These are phyloP conservation scores for Serendipita sp. DNA, from an alignment of 768 basidiomycete genomes.

Conservation along the genomic window DNA sequence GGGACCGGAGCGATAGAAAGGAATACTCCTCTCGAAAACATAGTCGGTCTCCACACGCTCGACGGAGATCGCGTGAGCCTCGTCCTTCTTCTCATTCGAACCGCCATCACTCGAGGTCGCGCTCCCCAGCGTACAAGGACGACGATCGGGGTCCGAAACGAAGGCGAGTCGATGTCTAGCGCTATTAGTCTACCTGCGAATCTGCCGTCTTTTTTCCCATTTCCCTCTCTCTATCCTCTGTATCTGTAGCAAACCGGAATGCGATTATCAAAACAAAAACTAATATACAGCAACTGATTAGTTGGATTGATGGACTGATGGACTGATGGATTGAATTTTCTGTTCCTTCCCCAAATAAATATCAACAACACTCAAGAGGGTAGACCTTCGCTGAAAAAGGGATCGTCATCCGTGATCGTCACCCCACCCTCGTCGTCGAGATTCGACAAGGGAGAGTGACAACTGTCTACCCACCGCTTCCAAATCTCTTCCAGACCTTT, in stretches of 20 bases:
- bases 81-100: background rate
- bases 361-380: too few species aligned
- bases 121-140: background rate
- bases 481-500: conserved; percentile 28
- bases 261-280: too few species aligned
- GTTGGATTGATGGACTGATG: too few species aligned
- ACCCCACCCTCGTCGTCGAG: background rate
- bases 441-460: background rate
- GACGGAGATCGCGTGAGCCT: background rate
- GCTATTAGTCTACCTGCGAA: too few species aligned
- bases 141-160: background rate
- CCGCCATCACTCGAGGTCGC: background rate
- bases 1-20: too few species aligned
- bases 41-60: background rate
- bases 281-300: too few species aligned
- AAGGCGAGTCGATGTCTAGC: background rate
- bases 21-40: too few species aligned
- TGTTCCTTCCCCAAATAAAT: too few species aligned
- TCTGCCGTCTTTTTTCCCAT: too few species aligned
- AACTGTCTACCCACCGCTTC: conserved; percentile 28
- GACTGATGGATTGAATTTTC: too few species aligned
- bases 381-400: background rate
- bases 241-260: too few species aligned
- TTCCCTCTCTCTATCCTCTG: too few species aligned
- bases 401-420: background rate